Conservation (phyloP, 352 stramenopile species). For the Saprolegnia diclina region DNA sequence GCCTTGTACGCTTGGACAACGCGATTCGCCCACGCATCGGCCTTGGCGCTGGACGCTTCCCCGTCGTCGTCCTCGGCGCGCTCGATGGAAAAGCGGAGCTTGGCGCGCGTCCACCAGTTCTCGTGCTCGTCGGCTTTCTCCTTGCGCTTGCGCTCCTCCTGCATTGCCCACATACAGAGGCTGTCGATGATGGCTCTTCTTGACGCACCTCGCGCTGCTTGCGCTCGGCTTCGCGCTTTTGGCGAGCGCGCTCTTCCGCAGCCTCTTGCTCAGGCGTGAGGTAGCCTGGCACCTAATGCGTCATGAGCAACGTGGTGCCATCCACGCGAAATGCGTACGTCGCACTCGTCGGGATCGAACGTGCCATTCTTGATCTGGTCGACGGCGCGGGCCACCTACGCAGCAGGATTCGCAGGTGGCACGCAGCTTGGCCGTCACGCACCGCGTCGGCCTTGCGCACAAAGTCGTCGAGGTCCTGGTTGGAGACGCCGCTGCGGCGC, state of each 20-base stretch:
- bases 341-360: conserved; percentile 66
- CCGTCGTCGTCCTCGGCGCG: conserved; percentile 24
- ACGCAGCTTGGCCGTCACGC: background rate
- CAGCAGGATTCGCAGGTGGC: background rate
- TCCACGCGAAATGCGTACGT: conserved; percentile 31
- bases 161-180: background rate
- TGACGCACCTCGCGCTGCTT: conserved; percentile 30
- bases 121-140: conserved; percentile 56
- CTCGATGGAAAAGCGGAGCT: conserved; percentile 47
- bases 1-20: conserved; percentile 62
- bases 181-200: background rate
- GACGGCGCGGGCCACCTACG: conserved; percentile 62
- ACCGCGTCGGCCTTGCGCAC: conserved; percentile 63
- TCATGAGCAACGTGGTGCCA: background rate
- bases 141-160: conserved; percentile 38
- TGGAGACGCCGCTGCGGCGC: conserved; percentile 51
- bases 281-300: conserved; percentile 59
- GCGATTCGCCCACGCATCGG: conserved; percentile 45
- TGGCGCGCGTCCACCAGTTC: conserved; percentile 60
- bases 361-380: conserved; percentile 76
- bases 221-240: conserved; percentile 38
- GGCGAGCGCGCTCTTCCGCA: conserved; percentile 37
- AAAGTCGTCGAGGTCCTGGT: conserved; percentile 70
- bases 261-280: conserved; percentile 70
- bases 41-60: conserved; percentile 25